Evolutionary conservation across 345 rosid genomes (phyloP).

Genomic region (Salix koriyanagi): DNA sequence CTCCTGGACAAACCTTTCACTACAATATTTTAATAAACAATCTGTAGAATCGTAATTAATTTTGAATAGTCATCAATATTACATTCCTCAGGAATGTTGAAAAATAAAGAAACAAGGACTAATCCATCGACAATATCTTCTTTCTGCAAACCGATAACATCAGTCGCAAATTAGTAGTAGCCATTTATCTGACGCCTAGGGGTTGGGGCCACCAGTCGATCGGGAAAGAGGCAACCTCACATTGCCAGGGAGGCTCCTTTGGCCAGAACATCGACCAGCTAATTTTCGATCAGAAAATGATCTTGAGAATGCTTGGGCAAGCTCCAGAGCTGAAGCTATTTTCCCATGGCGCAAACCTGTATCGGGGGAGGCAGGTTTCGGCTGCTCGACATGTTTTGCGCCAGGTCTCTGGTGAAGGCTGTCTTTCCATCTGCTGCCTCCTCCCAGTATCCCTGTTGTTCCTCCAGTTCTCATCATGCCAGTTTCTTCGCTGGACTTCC

Average conservation of each 20-base stretch:
- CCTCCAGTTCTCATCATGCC: slow-evolving; percentile 56
- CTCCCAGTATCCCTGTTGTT: slow-evolving; percentile 42
- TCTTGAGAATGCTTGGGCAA: slow-evolving; percentile 68
- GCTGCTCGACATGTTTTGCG: slow-evolving; percentile 56
- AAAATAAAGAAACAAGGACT: neutral
- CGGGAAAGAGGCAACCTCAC: slow-evolving; percentile 59
- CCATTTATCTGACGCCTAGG: slow-evolving; percentile 61
- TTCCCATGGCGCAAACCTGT: slow-evolving; percentile 52
- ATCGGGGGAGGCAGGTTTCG: slow-evolving; percentile 53
- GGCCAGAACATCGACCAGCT: slow-evolving; percentile 32
- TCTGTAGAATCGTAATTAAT: neutral
- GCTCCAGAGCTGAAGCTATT: slow-evolving; percentile 72
- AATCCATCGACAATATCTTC: neutral
- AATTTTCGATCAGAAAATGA: slow-evolving; percentile 48
- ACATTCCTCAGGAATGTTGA: slow-evolving; percentile 2
- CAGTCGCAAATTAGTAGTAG: slow-evolving; percentile 38
- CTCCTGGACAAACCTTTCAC: neutral
- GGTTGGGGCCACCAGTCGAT: slow-evolving; percentile 47
- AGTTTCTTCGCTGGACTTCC: slow-evolving; percentile 51
- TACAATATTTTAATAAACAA: neutral
- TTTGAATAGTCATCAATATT: slow-evolving; percentile 4
- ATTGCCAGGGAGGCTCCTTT: slow-evolving; percentile 37
- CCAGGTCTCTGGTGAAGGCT: slow-evolving; percentile 82
- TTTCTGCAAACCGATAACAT: neutral
- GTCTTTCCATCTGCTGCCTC: slow-evolving; percentile 52